These are phyloP conservation scores for Claviceps sorghi DNA, from an alignment of 2,329 filamentous ascomycete genomes.

Conservation along the genomic window DNA sequence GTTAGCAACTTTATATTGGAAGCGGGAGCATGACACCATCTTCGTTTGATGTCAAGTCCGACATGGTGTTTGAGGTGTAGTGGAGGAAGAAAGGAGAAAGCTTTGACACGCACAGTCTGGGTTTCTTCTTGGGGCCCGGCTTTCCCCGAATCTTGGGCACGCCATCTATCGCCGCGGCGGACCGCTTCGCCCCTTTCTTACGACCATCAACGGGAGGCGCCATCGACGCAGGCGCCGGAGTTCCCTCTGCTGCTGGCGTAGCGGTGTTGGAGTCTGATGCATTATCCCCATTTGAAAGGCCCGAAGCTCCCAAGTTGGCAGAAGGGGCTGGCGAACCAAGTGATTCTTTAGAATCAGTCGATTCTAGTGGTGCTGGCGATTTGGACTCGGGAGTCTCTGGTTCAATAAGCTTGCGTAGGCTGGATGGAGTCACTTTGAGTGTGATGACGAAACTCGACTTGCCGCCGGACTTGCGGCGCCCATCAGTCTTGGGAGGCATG, in stretches of 20 bases:
- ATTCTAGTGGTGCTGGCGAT: constrained; percentile 21
- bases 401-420: constrained; percentile 36
- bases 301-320: constrained; percentile 22
- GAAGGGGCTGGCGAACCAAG: constrained; percentile 32
- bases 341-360: constrained; percentile 20
- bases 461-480: constrained; percentile 24
- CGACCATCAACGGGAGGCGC: constrained; percentile 43
- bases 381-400: constrained; percentile 28
- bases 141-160: constrained; percentile 63
- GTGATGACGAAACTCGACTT: constrained; percentile 31
- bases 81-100: too few relatives aligned
- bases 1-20: constrained; percentile 15
- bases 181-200: constrained; percentile 61
- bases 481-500: constrained; percentile 22
- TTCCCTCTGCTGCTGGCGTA: constrained; percentile 42
- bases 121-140: constrained; percentile 94
- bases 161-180: constrained; percentile 47
- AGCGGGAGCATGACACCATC: background rate
- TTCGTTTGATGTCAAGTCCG: background rate
- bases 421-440: constrained; percentile 35
- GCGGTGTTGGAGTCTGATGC: constrained; percentile 45
- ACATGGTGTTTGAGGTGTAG: background rate
- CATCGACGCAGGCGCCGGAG: constrained; percentile 42
- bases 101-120: constrained; percentile 59
- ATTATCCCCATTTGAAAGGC: constrained; percentile 37